phyloP scores from a whole-genome alignment of 495 filamentous ascomycete genomes.

The Xylaria longipes region DNA sequence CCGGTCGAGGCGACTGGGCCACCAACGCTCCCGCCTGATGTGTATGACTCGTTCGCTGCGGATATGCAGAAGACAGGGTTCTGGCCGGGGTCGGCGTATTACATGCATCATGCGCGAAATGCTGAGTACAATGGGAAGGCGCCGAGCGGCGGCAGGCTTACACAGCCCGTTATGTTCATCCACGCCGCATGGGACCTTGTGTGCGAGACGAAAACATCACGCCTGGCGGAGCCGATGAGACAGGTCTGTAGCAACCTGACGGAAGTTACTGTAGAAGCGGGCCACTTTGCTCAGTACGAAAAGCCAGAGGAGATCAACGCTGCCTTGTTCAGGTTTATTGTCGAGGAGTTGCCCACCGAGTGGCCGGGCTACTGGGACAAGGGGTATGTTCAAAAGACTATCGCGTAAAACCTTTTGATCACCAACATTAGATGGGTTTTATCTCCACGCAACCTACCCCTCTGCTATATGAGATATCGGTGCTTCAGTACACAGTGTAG shows the following conservation, averaged over 20 bases:
- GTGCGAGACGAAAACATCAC: conserved; percentile 21
- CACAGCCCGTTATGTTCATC: conserved; percentile 21
- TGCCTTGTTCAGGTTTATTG: conserved; percentile 22
- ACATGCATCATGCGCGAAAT: conserved; percentile 19
- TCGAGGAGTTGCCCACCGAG: conserved; percentile 19
- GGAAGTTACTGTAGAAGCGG: conserved; percentile 18
- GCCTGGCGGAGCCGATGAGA: conserved; percentile 19
- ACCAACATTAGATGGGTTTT: background rate
- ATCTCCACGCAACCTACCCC: background rate
- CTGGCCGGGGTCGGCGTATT: conserved; percentile 13
- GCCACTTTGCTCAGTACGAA: conserved; percentile 23
- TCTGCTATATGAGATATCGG: background rate
- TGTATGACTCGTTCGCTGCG: background rate
- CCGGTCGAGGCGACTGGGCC: conserved; percentile 7
- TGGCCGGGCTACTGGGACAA: conserved; percentile 25
- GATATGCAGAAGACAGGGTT: conserved; percentile 23
- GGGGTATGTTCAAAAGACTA: conserved; percentile 2
- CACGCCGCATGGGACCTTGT: conserved; percentile 18
- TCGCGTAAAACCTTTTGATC: background rate
- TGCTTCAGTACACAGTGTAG: background rate
- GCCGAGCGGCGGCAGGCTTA: conserved; percentile 17
- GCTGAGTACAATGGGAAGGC: conserved; percentile 21
- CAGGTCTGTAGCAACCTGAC: conserved; percentile 22
- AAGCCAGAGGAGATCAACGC: conserved; percentile 26
- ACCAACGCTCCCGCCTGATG: conserved; percentile 7